Conservation (phyloP, 2,329 filamentous ascomycete species). For the Colletotrichum abscissum region DNA sequence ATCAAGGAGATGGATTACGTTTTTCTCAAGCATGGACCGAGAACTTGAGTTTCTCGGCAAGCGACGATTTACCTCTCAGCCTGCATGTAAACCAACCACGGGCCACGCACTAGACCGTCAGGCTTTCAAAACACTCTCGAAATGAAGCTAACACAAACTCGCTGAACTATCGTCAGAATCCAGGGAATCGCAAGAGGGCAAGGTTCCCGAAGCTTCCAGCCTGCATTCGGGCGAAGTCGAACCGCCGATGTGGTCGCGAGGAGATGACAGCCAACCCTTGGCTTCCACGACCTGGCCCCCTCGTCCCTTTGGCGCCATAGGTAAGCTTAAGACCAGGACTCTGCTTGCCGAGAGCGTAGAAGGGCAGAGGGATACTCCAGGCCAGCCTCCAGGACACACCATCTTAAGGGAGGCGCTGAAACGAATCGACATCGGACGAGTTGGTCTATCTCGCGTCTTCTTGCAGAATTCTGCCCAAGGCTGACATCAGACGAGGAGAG, state of each 20-base stretch:
- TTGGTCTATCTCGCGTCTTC: conserved; percentile 6
- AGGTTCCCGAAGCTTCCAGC: conserved; percentile 13
- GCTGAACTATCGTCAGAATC: conserved; percentile 17
- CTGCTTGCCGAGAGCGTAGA: conserved; percentile 12
- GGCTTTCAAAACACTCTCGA: conserved; percentile 24
- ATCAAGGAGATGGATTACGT: background rate
- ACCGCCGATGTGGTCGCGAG: background rate
- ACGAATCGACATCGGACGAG: conserved; percentile 23
- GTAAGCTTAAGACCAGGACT: conserved; percentile 24
- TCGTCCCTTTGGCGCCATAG: background rate
- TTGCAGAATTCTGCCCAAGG: conserved; percentile 11
- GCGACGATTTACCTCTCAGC: conserved; percentile 2
- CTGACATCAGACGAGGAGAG: conserved; percentile 7
- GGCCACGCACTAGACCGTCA: background rate
- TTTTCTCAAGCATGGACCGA: background rate
- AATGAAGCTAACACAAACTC: conserved; percentile 19
- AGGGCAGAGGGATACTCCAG: background rate
- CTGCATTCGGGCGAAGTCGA: conserved; percentile 29
- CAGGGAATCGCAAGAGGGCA: conserved; percentile 3
- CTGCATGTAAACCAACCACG: conserved; percentile 3
- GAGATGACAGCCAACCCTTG: conserved; percentile 11
- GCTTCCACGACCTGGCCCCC: background rate
- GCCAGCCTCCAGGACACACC: background rate
- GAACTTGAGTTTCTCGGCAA: conserved; percentile 14
- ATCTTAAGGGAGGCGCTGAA: conserved; percentile 8